Percentiles rank a stretch among this genome's conserved stretches.
These are phyloP conservation scores for Rhizophagus sp. DNA, from an alignment of 192 early-diverging fungal genomes.

Conservation along the genomic window DNA sequence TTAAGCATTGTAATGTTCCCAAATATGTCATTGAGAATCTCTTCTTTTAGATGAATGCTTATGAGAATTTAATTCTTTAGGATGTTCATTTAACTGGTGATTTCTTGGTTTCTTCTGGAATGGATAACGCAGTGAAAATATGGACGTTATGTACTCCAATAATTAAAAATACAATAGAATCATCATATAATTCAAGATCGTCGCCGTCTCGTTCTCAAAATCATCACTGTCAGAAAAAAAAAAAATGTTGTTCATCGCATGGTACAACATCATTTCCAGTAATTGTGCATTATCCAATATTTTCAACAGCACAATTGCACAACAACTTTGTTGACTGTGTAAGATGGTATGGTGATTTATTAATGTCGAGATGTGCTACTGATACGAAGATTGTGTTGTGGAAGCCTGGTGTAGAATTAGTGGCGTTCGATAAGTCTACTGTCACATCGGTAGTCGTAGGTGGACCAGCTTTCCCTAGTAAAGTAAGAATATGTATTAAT, in stretches of 20 bases:
- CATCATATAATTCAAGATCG: conserved; percentile 8
- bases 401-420: conserved; percentile 21
- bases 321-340: conserved; percentile 31
- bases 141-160: conserved; percentile 26
- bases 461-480: conserved; percentile 7
- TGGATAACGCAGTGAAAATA: conserved; percentile 31
- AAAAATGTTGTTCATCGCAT: conserved; percentile 3
- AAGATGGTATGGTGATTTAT: conserved; percentile 31
- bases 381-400: conserved; percentile 24
- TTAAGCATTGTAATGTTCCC: conserved; percentile 20
- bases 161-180: conserved; percentile 12
- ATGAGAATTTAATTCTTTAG: not conserved
- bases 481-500: not conserved
- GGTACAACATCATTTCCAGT: not conserved
- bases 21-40: not conserved
- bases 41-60: too few species aligned
- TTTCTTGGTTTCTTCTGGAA: conserved; percentile 26
- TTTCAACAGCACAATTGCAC: conserved; percentile 20
- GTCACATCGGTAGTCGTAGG: conserved; percentile 17
- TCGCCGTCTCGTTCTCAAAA: not conserved
- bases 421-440: conserved; percentile 6
- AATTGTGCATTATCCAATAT: conserved; percentile 27
- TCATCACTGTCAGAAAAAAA: not conserved
- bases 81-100: conserved; percentile 27
- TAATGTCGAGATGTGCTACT: conserved; percentile 27